These are phyloP conservation scores for Aspergillus carlsbadensis DNA, from an alignment of 495 filamentous ascomycete species.

Conservation along the genomic window DNA sequence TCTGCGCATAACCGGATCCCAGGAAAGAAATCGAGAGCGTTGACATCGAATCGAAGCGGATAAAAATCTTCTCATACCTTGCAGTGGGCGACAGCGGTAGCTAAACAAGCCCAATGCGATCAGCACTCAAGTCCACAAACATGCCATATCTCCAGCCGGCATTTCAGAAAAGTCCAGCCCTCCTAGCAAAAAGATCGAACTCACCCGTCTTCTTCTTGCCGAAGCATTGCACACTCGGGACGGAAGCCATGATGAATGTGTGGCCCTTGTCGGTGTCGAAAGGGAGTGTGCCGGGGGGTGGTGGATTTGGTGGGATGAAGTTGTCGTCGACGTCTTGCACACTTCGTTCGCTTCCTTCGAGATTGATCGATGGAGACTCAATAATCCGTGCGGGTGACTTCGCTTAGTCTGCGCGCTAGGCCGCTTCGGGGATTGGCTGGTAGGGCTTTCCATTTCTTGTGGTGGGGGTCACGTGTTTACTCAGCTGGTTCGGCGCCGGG, in stretches of 20 bases:
- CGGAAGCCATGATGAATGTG: conserved; percentile 67
- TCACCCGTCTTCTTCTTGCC: conserved; percentile 87
- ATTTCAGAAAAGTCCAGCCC: neutral
- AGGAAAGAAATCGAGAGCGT: conserved; percentile 4
- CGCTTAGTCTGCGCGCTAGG: conserved; percentile 39
- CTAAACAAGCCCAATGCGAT: conserved; percentile 43
- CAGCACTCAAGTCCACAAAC: conserved; percentile 1
- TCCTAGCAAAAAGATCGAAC: conserved; percentile 16
- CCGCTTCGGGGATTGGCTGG: conserved; percentile 5
- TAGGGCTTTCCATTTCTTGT: conserved; percentile 31
- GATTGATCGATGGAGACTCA: conserved; percentile 7
- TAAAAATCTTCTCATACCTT: conserved; percentile 59
- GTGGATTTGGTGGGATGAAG: conserved; percentile 13
- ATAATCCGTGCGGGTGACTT: conserved; percentile 42
- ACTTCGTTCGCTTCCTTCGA: conserved; percentile 14
- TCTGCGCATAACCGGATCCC: conserved; percentile 4
- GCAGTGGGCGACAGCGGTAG: conserved; percentile 89
- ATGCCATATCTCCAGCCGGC: neutral
- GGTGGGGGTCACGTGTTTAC: neutral
- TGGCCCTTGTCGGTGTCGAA: conserved; percentile 48
- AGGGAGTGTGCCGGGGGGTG: conserved; percentile 40
- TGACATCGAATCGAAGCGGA: neutral
- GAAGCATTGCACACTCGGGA: conserved; percentile 91
- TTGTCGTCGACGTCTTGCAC: conserved; percentile 18
- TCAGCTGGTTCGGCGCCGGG: neutral